phyloP scores from a whole-genome alignment of 495 filamentous ascomycete species.

The Aspergillus bridgeri region DNA sequence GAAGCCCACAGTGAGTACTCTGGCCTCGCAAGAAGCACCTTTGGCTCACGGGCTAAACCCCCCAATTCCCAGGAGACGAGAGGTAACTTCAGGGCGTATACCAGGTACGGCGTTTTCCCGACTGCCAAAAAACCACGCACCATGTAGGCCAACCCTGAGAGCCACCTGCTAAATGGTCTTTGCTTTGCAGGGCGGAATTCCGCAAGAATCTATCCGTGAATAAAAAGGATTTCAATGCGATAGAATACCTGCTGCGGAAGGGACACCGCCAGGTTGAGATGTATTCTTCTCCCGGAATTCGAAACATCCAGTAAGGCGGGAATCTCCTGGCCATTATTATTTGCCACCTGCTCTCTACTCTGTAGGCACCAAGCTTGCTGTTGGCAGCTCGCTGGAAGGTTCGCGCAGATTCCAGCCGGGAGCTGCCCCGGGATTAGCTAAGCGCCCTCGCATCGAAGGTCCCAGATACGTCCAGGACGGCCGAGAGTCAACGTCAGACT shows the following conservation, averaged over 20 bases:
- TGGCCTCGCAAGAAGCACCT: not conserved
- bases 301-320: slow-evolving; percentile 66
- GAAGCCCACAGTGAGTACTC: slow-evolving; percentile 67
- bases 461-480: slow-evolving; percentile 6
- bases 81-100: slow-evolving; percentile 53
- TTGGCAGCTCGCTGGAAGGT: slow-evolving; percentile 3
- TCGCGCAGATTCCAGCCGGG: slow-evolving; percentile 1
- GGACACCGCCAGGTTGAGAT: slow-evolving; percentile 82
- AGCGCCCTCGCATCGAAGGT: slow-evolving; percentile 11
- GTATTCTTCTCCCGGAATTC: slow-evolving; percentile 79
- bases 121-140: too few species aligned
- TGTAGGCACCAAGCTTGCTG: too few species aligned
- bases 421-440: slow-evolving; percentile 2
- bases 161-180: slow-evolving; percentile 8
- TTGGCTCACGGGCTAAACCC: not conserved
- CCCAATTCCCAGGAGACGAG: slow-evolving; percentile 41
- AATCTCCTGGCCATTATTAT: too few species aligned
- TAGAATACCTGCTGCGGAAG: slow-evolving; percentile 85
- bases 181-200: slow-evolving; percentile 66
- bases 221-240: slow-evolving; percentile 83
- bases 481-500: not conserved
- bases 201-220: slow-evolving; percentile 62
- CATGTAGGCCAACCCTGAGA: too few species aligned
- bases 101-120: slow-evolving; percentile 41
- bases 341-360: too few species aligned